These are phyloP conservation scores for Achaetomium macrosporum DNA, from an alignment of 2,329 filamentous ascomycete genomes.

Conservation along the genomic window DNA sequence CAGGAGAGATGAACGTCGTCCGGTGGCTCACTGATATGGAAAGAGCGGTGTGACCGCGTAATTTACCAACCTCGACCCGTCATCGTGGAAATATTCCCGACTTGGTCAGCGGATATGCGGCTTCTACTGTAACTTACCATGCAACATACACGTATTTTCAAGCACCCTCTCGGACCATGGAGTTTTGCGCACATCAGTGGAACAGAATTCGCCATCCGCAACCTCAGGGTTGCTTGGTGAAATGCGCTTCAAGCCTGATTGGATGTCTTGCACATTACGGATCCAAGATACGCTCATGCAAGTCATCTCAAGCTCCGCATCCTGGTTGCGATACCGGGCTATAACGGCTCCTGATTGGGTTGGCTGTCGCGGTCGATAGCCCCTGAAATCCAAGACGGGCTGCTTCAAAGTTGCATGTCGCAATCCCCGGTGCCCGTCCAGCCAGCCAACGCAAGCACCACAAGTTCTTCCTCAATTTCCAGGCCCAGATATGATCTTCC, in stretches of 20 bases:
- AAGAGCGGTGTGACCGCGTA: conserved; percentile 15
- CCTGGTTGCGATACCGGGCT: background rate
- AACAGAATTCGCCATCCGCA: too few relatives aligned
- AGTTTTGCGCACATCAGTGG: too few relatives aligned
- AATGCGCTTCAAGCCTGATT: background rate
- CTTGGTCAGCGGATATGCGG: background rate
- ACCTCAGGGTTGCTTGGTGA: background rate
- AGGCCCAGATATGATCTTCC: background rate
- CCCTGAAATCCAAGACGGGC: conserved; percentile 12
- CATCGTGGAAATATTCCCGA: background rate
- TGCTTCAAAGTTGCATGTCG: background rate
- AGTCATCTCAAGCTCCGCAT: conserved; percentile 15
- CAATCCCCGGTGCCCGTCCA: background rate
- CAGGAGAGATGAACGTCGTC: background rate
- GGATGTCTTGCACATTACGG: background rate
- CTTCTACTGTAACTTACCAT: background rate
- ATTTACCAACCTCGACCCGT: background rate
- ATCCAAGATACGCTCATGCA: conserved; percentile 14
- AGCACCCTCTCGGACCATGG: too few relatives aligned
- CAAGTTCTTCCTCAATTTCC: too few relatives aligned
- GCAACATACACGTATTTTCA: too few relatives aligned
- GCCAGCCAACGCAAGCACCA: background rate
- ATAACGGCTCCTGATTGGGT: conserved; percentile 16
- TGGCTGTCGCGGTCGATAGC: conserved; percentile 12
- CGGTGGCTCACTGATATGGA: background rate